Base-by-base conservation (phyloP, 148 eudicot species). In the Polygonum maritimum region DNA sequence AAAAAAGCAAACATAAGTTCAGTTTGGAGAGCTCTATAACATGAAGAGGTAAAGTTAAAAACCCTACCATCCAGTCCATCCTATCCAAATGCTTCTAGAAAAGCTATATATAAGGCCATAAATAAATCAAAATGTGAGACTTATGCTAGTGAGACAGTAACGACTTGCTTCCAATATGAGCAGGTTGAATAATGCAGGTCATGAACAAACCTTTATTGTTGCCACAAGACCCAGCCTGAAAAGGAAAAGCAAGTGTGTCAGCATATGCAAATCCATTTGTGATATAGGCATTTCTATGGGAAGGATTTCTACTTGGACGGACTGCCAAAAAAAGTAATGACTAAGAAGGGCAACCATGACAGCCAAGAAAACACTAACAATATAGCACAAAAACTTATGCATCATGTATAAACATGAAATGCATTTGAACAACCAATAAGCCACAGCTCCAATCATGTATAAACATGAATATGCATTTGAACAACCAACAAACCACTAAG, bases 201-300 rank as follows among this genome's bases (percentile, higher is more conserved):
- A n/a, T 26, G 45, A 69, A 44, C 19, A 63, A 58, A 79, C 81
- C 81, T 79, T 79, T 74, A 79, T 79, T 7, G 81, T 79, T 33
- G 81, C 48, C 48, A 79, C 81, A 48, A 79, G 81, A 39, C 81
- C 81, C 81, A 79, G 63, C 81, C 81, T 79, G 81, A 74, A 65
- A 79, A 36, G 74, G 13, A 21, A 48, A 48, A 13, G 18, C 22
- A 49, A 38, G 18, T 62, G 1, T 31, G 70, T 77, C 63, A 77
- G 79, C 62, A 77, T 4, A 31, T 19, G 38, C 51, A 16, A 51
- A 19, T 11, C 35, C 36, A 16, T 36, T 35, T 36, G 21, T 16
- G 71, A 44, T 38, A 8, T 36, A 33, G n/a, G 33, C 13, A 36
- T 4, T 38, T 67, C 41, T 67, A 8, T 7, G 9, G 38, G n/a